Percentiles rank a stretch among this genome's conserved stretches.
Conservation (phyloP, 257 asterid genomes). For the Verbena officinalis region DNA sequence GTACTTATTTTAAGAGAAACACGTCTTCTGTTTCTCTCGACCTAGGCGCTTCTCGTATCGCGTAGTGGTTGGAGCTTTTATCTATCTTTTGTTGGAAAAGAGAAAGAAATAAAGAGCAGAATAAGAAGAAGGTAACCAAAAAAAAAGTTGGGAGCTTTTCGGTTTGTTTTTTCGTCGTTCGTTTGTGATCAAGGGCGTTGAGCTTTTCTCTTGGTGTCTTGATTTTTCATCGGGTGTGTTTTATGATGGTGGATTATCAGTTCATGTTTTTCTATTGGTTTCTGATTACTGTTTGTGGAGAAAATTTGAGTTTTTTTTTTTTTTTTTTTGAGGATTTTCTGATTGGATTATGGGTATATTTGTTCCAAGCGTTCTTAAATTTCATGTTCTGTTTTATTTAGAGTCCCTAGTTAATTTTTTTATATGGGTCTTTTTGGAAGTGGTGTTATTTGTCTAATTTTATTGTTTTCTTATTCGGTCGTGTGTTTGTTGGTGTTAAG, state of each 20-base stretch:
- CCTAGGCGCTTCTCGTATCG: slow-evolving; percentile 31
- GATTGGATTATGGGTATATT: too few species aligned
- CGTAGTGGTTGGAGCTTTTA: slow-evolving; percentile 29
- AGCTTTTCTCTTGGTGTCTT: background rate
- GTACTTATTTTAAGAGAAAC: background rate
- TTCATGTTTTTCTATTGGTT: background rate
- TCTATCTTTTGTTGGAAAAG: slow-evolving; percentile 21
- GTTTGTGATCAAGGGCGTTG: slow-evolving; percentile 17
- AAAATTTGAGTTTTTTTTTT: slow-evolving; percentile 6
- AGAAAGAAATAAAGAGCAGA: background rate
- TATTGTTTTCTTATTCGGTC: background rate
- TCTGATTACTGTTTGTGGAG: slow-evolving; percentile 24
- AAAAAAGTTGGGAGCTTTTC: slow-evolving; percentile 4
- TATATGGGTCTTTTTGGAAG: background rate
- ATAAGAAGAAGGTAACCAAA: slow-evolving; percentile 14
- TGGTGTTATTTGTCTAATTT: background rate
- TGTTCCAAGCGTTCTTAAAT: background rate
- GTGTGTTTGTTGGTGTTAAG: background rate
- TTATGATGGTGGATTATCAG: background rate
- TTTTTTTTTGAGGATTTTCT: background rate
- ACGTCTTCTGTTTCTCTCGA: slow-evolving; percentile 32
- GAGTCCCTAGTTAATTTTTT: background rate
- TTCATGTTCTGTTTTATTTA: background rate
- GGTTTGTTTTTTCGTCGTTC: background rate
- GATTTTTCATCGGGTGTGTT: slow-evolving; percentile 29